Evolutionary conservation across 306 rosid genomes (phyloP).

Genomic region (Pyrus betulifolia): DNA sequence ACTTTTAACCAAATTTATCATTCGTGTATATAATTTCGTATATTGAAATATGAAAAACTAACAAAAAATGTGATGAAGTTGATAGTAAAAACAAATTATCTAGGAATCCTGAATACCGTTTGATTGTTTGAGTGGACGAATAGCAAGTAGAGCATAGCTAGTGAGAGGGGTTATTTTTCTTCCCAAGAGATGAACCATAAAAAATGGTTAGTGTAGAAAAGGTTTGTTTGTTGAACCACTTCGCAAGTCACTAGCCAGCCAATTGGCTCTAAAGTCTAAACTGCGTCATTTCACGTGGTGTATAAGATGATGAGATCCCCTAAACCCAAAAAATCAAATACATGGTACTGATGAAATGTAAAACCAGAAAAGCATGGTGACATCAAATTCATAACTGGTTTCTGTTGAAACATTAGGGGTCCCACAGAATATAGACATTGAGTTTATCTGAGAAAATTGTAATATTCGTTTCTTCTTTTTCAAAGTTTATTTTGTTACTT

Average conservation of each 20-base stretch:
- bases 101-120: too few relatives aligned
- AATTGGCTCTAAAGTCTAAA: not conserved
- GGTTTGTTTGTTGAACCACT: not conserved
- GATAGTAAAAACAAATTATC: too few relatives aligned
- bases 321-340: not conserved
- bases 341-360: not conserved
- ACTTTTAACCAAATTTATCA: not conserved
- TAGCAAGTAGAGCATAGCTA: too few relatives aligned
- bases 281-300: not conserved
- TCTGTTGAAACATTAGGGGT: not conserved
- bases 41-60: too few relatives aligned
- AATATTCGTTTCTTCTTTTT: not conserved
- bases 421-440: not conserved
- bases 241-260: not conserved
- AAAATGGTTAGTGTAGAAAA: too few relatives aligned
- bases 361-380: not conserved
- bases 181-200: too few relatives aligned
- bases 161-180: too few relatives aligned
- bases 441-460: not conserved
- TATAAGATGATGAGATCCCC: not conserved
- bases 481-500: not conserved
- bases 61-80: too few relatives aligned
- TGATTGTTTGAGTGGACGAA: too few relatives aligned
- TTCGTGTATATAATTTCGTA: not conserved
- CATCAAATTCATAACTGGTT: not conserved